These are phyloP conservation scores for Tagetes patula DNA, from an alignment of 129 eudicot genomes.

Conservation along the genomic window DNA sequence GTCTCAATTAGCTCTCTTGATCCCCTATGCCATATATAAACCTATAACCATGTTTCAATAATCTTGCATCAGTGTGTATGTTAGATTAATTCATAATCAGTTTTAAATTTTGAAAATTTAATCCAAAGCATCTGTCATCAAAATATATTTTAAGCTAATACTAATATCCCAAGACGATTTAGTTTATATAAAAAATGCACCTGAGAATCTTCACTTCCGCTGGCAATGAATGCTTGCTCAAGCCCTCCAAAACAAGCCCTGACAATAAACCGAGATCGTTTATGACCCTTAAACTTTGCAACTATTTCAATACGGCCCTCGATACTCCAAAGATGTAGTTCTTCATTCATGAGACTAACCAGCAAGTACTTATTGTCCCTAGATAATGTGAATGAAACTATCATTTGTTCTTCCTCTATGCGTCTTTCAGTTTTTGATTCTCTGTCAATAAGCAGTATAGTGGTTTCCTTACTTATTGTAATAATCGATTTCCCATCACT, in stretches of 20 bases:
- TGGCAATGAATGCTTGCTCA: constrained; percentile 79
- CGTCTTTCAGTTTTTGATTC: constrained; percentile 67
- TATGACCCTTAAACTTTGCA: constrained; percentile 82
- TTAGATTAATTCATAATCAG: background rate
- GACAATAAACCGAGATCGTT: constrained; percentile 67
- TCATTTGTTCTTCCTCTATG: constrained; percentile 69
- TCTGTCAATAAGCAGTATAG: constrained; percentile 59
- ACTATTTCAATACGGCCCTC: constrained; percentile 55
- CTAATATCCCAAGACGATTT: background rate
- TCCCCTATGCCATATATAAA: constrained; percentile 87
- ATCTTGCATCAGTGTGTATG: constrained; percentile 3
- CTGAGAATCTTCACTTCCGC: constrained; percentile 99
- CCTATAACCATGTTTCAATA: constrained; percentile 44
- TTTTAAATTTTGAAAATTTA: background rate
- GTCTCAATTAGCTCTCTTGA: constrained; percentile 65
- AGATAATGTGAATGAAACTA: constrained; percentile 77
- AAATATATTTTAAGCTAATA: background rate
- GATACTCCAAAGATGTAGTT: constrained; percentile 89
- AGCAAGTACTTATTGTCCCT: constrained; percentile 62
- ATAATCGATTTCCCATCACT: constrained; percentile 53
- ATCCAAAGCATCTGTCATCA: background rate
- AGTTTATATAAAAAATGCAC: constrained; percentile 32
- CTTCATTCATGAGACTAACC: constrained; percentile 66
- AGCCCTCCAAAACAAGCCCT: constrained; percentile 95
- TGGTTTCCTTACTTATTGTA: constrained; percentile 56